Percentiles rank a stretch among this genome's conserved stretches.
phyloP scores from a whole-genome alignment of 2,329 filamentous ascomycete species.

The Madurella fahalii region DNA sequence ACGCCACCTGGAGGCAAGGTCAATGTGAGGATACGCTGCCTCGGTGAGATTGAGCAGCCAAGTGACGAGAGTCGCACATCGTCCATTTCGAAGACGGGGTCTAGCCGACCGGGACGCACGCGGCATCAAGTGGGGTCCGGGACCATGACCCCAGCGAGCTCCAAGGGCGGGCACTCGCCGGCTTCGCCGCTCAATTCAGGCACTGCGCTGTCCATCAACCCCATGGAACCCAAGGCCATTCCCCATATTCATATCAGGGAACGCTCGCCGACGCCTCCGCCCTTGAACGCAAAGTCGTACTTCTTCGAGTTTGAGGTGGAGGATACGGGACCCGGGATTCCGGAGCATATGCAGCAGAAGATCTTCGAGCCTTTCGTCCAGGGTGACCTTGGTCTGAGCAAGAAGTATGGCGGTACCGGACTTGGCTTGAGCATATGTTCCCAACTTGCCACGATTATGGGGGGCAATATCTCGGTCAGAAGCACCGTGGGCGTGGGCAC shows the following conservation, averaged over 20 bases:
- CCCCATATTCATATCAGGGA: conserved; percentile 49
- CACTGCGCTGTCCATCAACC: conserved; percentile 60
- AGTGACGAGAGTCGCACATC: conserved; percentile 48
- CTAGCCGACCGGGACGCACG: conserved; percentile 37
- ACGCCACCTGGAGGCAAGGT: conserved; percentile 74
- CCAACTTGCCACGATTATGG: conserved; percentile 80
- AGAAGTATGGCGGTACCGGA: conserved; percentile 85
- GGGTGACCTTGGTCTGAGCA: conserved; percentile 83
- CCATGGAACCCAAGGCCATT: conserved; percentile 52
- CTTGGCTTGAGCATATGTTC: conserved; percentile 85
- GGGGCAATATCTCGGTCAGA: conserved; percentile 66
- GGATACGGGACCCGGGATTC: conserved; percentile 84
- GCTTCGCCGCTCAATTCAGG: conserved; percentile 34
- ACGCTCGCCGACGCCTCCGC: conserved; percentile 56
- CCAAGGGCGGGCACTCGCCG: conserved; percentile 35
- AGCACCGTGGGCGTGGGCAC: conserved; percentile 72
- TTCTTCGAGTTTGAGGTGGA: conserved; percentile 84
- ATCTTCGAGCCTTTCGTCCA: conserved; percentile 96
- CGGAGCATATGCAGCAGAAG: conserved; percentile 68
- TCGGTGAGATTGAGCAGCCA: conserved; percentile 52
- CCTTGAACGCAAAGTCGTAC: conserved; percentile 59
- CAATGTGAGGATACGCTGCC: conserved; percentile 68
- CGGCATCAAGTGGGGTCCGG: conserved; percentile 46
- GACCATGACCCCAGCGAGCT: conserved; percentile 49
- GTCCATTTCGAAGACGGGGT: conserved; percentile 46